These are phyloP conservation scores for Geranium rotundifolium DNA, from an alignment of 345 rosid species.

Conservation along the genomic window DNA sequence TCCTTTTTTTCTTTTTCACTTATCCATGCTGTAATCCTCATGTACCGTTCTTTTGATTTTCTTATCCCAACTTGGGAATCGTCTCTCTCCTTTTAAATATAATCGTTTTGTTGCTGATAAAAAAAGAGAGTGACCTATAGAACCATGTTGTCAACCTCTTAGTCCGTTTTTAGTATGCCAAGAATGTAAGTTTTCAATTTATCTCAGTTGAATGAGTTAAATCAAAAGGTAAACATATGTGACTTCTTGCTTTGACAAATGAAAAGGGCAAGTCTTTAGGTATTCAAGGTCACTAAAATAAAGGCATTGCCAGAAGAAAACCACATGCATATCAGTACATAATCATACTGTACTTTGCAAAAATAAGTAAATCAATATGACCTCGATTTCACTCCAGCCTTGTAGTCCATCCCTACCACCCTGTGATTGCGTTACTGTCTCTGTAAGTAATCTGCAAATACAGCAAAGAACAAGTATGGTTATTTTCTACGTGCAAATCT, in stretches of 20 bases:
- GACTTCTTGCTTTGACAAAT: not conserved
- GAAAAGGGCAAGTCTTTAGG: not conserved
- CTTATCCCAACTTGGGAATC: too few species aligned
- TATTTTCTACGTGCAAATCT: not conserved
- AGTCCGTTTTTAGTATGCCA: not conserved
- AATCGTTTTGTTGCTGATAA: too few species aligned
- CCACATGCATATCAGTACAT: not conserved
- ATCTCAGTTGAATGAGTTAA: too few species aligned
- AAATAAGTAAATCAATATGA: constrained; percentile 10
- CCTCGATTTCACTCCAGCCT: constrained; percentile 86
- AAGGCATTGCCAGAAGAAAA: too few species aligned
- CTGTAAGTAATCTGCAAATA: constrained; percentile 62
- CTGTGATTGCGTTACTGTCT: constrained; percentile 73
- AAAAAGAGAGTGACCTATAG: not conserved
- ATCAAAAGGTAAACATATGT: too few species aligned
- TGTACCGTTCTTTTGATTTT: too few species aligned
- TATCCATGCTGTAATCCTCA: too few species aligned
- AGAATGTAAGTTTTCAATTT: not conserved
- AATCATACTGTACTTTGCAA: constrained; percentile 1
- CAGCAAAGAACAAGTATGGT: not conserved
- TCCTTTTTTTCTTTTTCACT: too few species aligned
- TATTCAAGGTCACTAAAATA: not conserved
- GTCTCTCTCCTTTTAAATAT: too few species aligned
- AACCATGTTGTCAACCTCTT: not conserved
- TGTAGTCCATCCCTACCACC: constrained; percentile 41